Conservation (phyloP, 2,329 filamentous ascomycete species). For the Claviceps quebecensis region DNA sequence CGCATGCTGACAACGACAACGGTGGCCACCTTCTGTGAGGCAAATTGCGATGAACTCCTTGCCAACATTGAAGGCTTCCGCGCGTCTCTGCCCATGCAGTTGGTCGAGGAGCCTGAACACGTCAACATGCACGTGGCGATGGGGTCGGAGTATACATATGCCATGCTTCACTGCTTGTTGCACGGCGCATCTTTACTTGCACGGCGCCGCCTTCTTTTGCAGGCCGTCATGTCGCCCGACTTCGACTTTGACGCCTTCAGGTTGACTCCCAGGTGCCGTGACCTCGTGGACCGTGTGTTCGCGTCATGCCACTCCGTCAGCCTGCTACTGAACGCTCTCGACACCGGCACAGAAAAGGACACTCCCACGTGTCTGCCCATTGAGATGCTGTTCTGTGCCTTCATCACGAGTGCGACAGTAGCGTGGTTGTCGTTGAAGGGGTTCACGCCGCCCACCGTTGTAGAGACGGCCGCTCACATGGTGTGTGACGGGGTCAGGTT, state of each 20-base stretch:
- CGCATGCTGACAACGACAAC: slow-evolving; percentile 44
- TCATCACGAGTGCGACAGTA: slow-evolving; percentile 46
- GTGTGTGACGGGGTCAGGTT: slow-evolving; percentile 45
- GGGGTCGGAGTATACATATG: slow-evolving; percentile 48
- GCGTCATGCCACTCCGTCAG: slow-evolving; percentile 46
- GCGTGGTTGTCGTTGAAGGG: slow-evolving; percentile 50
- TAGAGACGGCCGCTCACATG: slow-evolving; percentile 42
- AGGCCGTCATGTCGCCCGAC: slow-evolving; percentile 37
- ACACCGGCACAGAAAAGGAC: slow-evolving; percentile 43
- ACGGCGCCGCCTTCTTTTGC: slow-evolving; percentile 43
- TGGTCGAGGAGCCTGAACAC: slow-evolving; percentile 46
- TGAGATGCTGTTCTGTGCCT: slow-evolving; percentile 49
- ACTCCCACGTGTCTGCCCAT: slow-evolving; percentile 46
- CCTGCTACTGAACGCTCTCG: slow-evolving; percentile 39
- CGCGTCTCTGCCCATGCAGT: slow-evolving; percentile 41
- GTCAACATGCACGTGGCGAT: slow-evolving; percentile 50
- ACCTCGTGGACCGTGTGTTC: slow-evolving; percentile 42
- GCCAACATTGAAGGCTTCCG: slow-evolving; percentile 41
- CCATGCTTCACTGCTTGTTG: slow-evolving; percentile 47
- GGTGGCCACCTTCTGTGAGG: slow-evolving; percentile 37
- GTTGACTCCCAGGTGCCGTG: slow-evolving; percentile 32
- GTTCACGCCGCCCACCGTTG: slow-evolving; percentile 39
- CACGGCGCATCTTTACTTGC: slow-evolving; percentile 49
- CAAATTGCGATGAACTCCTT: slow-evolving; percentile 36
- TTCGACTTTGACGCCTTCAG: slow-evolving; percentile 42